These are phyloP conservation scores for Przewalskia tangutica DNA, from an alignment of 257 asterid species.

Conservation along the genomic window DNA sequence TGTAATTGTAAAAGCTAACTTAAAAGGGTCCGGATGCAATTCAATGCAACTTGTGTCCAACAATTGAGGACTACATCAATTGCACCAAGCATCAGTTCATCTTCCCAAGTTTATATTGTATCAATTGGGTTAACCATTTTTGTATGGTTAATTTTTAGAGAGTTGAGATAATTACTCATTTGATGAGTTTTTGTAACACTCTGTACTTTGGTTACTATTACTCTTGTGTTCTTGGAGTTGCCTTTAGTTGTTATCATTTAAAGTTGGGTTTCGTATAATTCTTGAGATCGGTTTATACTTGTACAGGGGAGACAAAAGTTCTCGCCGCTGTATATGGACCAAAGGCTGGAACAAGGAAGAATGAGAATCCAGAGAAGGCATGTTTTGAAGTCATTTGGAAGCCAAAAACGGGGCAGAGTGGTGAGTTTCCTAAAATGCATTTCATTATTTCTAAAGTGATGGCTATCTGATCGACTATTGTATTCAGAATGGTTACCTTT, in stretches of 20 bases:
- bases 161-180: not conserved
- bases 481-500: not conserved
- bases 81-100: too few species aligned
- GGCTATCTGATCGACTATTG: not conserved
- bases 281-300: not conserved
- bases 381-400: constrained; percentile 89
- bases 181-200: not conserved
- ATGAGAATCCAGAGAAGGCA: constrained; percentile 90
- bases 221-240: not conserved
- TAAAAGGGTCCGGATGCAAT: too few species aligned
- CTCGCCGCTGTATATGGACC: constrained; percentile 96
- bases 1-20: too few species aligned
- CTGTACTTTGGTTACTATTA: not conserved
- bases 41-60: too few species aligned
- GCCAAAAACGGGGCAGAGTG: constrained; percentile 76
- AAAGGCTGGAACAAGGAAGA: constrained; percentile 86
- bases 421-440: constrained; percentile 20
- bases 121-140: not conserved
- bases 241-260: not conserved
- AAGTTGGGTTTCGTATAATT: not conserved
- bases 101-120: too few species aligned
- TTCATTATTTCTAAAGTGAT: not conserved
- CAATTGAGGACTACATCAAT: too few species aligned
- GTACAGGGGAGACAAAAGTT: constrained; percentile 78
- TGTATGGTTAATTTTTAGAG: not conserved